Evolutionary conservation across 2,329 filamentous ascomycete genomes (phyloP), one percentile per base, ranked within the genome.

Genomic region (Alternaria sp.): DNA sequence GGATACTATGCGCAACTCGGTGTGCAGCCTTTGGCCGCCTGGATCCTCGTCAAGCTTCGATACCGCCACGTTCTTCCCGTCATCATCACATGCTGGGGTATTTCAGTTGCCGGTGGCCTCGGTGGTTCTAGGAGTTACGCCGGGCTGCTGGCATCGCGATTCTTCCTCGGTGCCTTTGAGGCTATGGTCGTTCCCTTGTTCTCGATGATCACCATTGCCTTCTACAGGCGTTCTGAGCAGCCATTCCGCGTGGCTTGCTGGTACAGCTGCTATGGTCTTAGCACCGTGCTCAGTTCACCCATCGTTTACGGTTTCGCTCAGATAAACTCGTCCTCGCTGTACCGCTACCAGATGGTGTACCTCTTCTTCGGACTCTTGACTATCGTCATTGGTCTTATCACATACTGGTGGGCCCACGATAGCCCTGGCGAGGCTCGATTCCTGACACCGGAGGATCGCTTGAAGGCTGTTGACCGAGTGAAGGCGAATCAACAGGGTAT

Each of bases 401-500:
- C 83, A 55, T 69, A 83, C 25, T 83, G 80, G 66, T 72, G 78
- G 46, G 77, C 83, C 6, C 86, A 87, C 0, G 87, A 89, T 69
- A 88, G 82, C 65, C 87, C 88, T 64, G 77, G 88, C 54, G 88
- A 88, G 61, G 85, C 86, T 10, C 82, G 84, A 2, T 89, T 84
- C 82, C 69, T 94, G 21, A 88, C 82, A 4, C 85, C 89, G 52
- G 83, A 87, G 46, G 91, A 94, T 69, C 87, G 88, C n/a, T 74
- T 88, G 0, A 84, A 92, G 56, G 90, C 89, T 0, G 81, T 93
- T 19, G 91, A 92, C 65, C 85, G 92, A 0, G 86, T 94, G 5
- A 86, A 91, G 0, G 85, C 87, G 44, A 94, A 94, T 69, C 89
- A 93, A 77, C 91, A 91, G 64, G 91, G 91, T 3, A 89, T 91